phyloP scores from a whole-genome alignment of 2,329 filamentous ascomycete genomes.

The Penicillium sp. region DNA sequence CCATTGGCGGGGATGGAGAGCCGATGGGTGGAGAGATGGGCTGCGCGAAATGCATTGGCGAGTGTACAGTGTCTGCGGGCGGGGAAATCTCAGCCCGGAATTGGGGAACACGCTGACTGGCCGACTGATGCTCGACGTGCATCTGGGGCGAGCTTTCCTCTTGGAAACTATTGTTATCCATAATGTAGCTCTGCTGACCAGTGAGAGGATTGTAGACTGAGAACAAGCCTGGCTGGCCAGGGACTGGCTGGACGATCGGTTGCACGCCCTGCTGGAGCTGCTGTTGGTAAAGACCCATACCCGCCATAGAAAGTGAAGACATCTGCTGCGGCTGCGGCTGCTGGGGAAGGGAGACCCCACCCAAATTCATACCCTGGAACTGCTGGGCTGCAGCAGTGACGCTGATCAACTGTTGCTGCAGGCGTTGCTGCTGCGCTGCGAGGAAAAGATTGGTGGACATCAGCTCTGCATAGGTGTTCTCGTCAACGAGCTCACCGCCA shows the following conservation, averaged over 20 bases:
- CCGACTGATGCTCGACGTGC: constrained; percentile 41
- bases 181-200: constrained; percentile 73
- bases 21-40: constrained; percentile 58
- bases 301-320: constrained; percentile 48
- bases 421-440: constrained; percentile 86
- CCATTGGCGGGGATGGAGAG: constrained; percentile 63
- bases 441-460: constrained; percentile 88
- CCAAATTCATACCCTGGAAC: constrained; percentile 70
- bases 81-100: constrained; percentile 79
- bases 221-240: constrained; percentile 68
- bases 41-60: constrained; percentile 55
- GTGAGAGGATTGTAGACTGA: constrained; percentile 80
- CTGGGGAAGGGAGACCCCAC: constrained; percentile 38
- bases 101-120: constrained; percentile 52
- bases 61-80: constrained; percentile 58
- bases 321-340: constrained; percentile 45
- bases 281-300: constrained; percentile 57
- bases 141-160: constrained; percentile 37
- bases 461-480: constrained; percentile 77
- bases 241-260: constrained; percentile 57
- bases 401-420: constrained; percentile 84
- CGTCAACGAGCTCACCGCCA: constrained; percentile 68
- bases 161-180: constrained; percentile 57
- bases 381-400: constrained; percentile 79
- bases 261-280: constrained; percentile 62